Evolutionary conservation across 495 filamentous ascomycete genomes (phyloP).

Genomic region (Talaromyces borbonicus): DNA sequence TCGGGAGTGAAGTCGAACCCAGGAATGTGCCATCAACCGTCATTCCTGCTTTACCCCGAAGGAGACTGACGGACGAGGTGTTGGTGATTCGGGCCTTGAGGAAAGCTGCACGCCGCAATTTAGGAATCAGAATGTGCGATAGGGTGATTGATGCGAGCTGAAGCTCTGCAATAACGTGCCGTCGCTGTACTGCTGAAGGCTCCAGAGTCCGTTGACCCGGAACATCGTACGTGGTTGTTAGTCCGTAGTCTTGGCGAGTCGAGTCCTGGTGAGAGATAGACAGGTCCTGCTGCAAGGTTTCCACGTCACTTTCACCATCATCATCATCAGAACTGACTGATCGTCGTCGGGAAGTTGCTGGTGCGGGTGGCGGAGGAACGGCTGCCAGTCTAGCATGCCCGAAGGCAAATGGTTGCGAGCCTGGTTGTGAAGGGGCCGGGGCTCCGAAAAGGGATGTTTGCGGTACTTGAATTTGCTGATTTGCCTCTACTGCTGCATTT

Average conservation of each 20-base stretch:
- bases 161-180: conserved; percentile 37
- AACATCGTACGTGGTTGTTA: conserved; percentile 55
- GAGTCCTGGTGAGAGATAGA: conserved; percentile 22
- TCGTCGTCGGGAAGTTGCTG: no score
- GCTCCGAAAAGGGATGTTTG: no score
- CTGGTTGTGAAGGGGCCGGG: no score
- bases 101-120: conserved; percentile 56
- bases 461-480: no score
- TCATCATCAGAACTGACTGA: background rate
- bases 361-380: no score
- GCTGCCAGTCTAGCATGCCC: no score
- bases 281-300: conserved; percentile 3
- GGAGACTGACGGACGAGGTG: conserved; percentile 45
- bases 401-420: no score
- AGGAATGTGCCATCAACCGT: conserved; percentile 62
- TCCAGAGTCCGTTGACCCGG: conserved; percentile 40
- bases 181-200: conserved; percentile 27
- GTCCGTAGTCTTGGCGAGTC: conserved; percentile 33
- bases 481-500: no score
- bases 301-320: background rate
- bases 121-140: conserved; percentile 50
- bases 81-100: conserved; percentile 56
- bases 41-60: conserved; percentile 49
- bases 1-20: conserved; percentile 47
- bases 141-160: conserved; percentile 24